Base-by-base conservation (phyloP, 116 monocot genomes). In the Cymodocea nodosa region DNA sequence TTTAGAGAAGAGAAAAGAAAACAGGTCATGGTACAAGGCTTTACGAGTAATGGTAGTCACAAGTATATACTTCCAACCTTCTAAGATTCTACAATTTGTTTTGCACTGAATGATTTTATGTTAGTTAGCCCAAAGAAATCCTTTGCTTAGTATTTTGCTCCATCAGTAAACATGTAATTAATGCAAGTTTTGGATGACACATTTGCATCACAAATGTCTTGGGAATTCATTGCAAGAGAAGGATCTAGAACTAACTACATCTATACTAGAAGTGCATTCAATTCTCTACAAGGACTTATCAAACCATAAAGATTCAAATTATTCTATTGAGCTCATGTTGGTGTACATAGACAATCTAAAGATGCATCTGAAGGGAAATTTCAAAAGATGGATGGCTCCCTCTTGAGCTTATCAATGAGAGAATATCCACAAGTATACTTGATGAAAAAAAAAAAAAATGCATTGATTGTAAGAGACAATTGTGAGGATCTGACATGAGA, bases 191-290 rank as follows among this genome's bases (percentile, higher is more conserved):
- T 98, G 77, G 89, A 98, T 58, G 92, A 98, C 59, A 98, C 92
- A 36, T 92, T 98, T 78, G 92, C 86, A 64, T 92, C 89, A 17
- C 92, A 92, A 64, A 92, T 98, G 89, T 89, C 84, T 98, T 35
- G 98, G 98, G 17, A 92, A 98, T 59, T 68, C 84, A 9, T 67
- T 98, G 52, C 80, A 84, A 64, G 81, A 82, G 39, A 86, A 87
- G 58, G 98, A 98, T 24, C 50, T 92, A 39, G 89, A 92, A 58
- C 89, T 92, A 49, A 92, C 98, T 0, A 75, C 85, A 50, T 89
- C 88, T 9, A 83, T 89, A 64, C 75, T 88, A 79, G 98, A 98
- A 79, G 98, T 92, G 20, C 85, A 92, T 6, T 98, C 92, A 0
- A 76, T 92, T 50, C 85, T 98, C 12, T 98, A 89, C 82, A 85